phyloP scores from a whole-genome alignment of 192 early-diverging fungal genomes.

The Rhizophlyctis rosea region DNA sequence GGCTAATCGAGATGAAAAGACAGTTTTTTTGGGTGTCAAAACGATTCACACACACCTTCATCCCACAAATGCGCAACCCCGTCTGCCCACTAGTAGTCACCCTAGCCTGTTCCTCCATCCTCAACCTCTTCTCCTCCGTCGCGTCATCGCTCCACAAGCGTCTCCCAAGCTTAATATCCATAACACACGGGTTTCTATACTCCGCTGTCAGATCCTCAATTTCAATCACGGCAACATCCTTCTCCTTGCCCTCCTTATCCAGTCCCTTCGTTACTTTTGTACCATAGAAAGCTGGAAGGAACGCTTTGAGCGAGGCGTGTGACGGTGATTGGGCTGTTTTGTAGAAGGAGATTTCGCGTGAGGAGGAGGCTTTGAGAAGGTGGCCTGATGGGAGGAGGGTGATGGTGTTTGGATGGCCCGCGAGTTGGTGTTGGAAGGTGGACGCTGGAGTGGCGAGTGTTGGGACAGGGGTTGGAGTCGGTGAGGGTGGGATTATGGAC shows the following conservation, averaged over 20 bases:
- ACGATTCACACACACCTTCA: slow-evolving; percentile 50
- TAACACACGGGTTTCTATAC: slow-evolving; percentile 71
- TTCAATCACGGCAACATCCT: slow-evolving; percentile 19
- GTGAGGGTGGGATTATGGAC: neutral
- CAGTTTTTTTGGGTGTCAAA: neutral
- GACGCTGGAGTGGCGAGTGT: neutral
- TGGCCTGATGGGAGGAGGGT: slow-evolving; percentile 58
- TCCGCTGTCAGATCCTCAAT: slow-evolving; percentile 73
- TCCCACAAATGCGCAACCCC: slow-evolving; percentile 71
- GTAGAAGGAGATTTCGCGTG: slow-evolving; percentile 73
- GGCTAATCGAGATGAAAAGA: slow-evolving; percentile 13
- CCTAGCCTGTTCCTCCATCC: slow-evolving; percentile 62
- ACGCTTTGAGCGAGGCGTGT: slow-evolving; percentile 46
- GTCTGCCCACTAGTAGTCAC: slow-evolving; percentile 62
- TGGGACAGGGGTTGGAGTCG: neutral
- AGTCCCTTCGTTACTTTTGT: slow-evolving; percentile 34
- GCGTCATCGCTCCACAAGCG: slow-evolving; percentile 74
- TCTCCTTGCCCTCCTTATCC: neutral
- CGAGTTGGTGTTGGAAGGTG: slow-evolving; percentile 58
- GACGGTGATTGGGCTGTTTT: slow-evolving; percentile 44
- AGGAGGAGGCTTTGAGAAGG: slow-evolving; percentile 66
- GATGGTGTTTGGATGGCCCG: slow-evolving; percentile 73
- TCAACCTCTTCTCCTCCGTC: slow-evolving; percentile 60
- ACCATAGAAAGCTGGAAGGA: slow-evolving; percentile 71
- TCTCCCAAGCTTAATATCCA: slow-evolving; percentile 87